These are phyloP conservation scores for Cystobasidiaceae sp. DNA, from an alignment of 1,284 basidiomycete genomes.

Conservation along the genomic window DNA sequence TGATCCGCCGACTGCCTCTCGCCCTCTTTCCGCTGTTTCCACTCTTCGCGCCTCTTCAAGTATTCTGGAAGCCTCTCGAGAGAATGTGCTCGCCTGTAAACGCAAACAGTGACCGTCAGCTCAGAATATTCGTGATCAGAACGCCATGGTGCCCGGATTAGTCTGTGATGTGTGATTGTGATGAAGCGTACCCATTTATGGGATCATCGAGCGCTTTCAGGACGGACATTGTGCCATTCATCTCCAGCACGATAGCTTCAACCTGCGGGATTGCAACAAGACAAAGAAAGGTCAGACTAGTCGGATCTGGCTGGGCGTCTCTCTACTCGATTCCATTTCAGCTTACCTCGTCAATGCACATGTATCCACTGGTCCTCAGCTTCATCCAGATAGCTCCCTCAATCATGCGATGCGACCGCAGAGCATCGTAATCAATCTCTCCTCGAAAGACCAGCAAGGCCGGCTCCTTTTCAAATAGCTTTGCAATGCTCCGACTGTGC, in stretches of 20 bases:
- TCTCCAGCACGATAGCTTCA: constrained; percentile 23
- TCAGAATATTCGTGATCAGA: not conserved
- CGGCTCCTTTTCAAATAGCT: constrained; percentile 21
- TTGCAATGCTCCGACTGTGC: not conserved
- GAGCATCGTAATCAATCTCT: not conserved
- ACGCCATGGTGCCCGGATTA: too few species aligned
- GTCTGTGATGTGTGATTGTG: not conserved
- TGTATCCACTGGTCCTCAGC: not conserved
- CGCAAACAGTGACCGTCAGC: not conserved
- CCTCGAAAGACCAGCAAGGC: constrained; percentile 25
- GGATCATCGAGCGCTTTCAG: not conserved
- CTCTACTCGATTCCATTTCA: not conserved
- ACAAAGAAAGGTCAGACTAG: not conserved
- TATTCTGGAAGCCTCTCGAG: not conserved
- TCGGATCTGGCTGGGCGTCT: not conserved
- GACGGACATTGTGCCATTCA: constrained; percentile 13
- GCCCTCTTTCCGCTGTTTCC: not conserved
- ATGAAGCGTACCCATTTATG: constrained; percentile 1
- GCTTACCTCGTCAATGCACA: not conserved
- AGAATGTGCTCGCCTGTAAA: not conserved
- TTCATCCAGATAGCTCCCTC: not conserved
- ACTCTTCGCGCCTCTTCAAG: not conserved
- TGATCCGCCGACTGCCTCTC: too few species aligned
- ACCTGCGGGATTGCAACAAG: not conserved
- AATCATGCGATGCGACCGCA: constrained; percentile 1